Evolutionary conservation across 331 rosid species (phyloP).

Genomic region (Acacia concinna): DNA sequence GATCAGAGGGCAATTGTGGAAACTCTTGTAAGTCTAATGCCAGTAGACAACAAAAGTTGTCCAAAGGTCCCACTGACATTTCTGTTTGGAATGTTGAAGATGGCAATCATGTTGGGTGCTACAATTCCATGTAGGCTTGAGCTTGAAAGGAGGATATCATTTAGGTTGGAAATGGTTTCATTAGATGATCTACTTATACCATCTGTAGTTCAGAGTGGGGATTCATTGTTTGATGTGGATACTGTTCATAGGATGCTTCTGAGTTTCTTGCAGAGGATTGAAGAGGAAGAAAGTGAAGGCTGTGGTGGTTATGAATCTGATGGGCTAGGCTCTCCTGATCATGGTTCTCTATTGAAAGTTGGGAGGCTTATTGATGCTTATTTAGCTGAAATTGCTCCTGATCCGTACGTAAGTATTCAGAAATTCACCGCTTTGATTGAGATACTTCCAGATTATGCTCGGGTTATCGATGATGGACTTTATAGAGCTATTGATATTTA

Average conservation of each 20-base stretch:
- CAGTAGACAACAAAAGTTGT: slow-evolving; percentile 59
- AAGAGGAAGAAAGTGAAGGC: slow-evolving; percentile 75
- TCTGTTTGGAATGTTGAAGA: slow-evolving; percentile 81
- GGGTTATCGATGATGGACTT: slow-evolving; percentile 79
- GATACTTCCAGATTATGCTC: slow-evolving; percentile 85
- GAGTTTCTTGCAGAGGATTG: slow-evolving; percentile 72
- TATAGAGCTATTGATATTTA: slow-evolving; percentile 84
- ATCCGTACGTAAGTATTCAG: slow-evolving; percentile 61
- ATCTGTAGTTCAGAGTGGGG: slow-evolving; percentile 54
- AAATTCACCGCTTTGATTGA: slow-evolving; percentile 70
- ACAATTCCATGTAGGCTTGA: slow-evolving; percentile 70
- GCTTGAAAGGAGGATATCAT: slow-evolving; percentile 78
- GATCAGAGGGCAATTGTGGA: slow-evolving; percentile 65
- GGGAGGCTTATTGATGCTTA: slow-evolving; percentile 80
- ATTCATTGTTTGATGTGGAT: slow-evolving; percentile 78
- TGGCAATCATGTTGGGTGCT: slow-evolving; percentile 68
- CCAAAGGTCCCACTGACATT: slow-evolving; percentile 57
- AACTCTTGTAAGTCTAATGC: slow-evolving; percentile 67
- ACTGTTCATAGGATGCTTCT: slow-evolving; percentile 69
- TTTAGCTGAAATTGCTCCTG: slow-evolving; percentile 88
- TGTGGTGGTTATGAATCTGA: slow-evolving; percentile 81
- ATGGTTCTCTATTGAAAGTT: slow-evolving; percentile 73
- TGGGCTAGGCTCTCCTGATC: slow-evolving; percentile 57
- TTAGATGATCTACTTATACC: slow-evolving; percentile 86
- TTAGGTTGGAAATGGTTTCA: slow-evolving; percentile 65